These are phyloP conservation scores for Sugiyamaella castrensis DNA, from an alignment of 1,139 yeast genomes.

Conservation along the genomic window DNA sequence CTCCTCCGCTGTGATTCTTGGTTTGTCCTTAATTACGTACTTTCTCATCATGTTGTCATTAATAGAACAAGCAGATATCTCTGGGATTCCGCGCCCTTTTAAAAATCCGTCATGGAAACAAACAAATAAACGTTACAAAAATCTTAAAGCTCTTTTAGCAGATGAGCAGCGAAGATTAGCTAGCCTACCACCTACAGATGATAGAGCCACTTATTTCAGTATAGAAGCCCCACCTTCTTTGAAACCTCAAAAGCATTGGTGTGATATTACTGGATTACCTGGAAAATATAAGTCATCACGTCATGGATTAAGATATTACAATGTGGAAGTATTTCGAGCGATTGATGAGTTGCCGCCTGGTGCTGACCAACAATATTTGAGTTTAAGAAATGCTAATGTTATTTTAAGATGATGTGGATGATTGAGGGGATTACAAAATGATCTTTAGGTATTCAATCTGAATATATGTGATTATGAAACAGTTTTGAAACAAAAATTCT, in stretches of 20 bases:
- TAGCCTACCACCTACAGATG: conserved; percentile 29
- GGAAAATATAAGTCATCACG: conserved; percentile 75
- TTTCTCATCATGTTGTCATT: conserved; percentile 8
- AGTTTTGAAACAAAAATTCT: too few relatives aligned
- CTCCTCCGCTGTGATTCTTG: neutral
- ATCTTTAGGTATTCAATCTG: too few relatives aligned
- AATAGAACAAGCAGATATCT: conserved; percentile 30
- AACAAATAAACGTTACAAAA: conserved; percentile 65
- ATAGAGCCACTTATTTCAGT: conserved; percentile 38
- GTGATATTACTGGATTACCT: conserved; percentile 90
- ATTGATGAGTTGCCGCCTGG: conserved; percentile 82
- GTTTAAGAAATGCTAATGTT: conserved; percentile 84
- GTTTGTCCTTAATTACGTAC: conserved; percentile 2
- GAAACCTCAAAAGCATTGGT: conserved; percentile 75
- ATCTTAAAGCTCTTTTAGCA: conserved; percentile 66
- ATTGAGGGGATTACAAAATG: neutral
- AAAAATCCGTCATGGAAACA: conserved; percentile 53
- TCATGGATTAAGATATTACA: conserved; percentile 73
- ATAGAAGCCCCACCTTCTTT: conserved; percentile 87
- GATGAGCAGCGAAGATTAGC: conserved; percentile 70
- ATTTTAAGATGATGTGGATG: conserved; percentile 51
- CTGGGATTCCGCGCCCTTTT: conserved; percentile 40
- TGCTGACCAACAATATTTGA: conserved; percentile 88
- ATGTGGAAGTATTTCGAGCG: conserved; percentile 80
- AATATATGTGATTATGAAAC: too few relatives aligned